phyloP scores from a whole-genome alignment of 306 rosid species.

The Quercus bicolor region DNA sequence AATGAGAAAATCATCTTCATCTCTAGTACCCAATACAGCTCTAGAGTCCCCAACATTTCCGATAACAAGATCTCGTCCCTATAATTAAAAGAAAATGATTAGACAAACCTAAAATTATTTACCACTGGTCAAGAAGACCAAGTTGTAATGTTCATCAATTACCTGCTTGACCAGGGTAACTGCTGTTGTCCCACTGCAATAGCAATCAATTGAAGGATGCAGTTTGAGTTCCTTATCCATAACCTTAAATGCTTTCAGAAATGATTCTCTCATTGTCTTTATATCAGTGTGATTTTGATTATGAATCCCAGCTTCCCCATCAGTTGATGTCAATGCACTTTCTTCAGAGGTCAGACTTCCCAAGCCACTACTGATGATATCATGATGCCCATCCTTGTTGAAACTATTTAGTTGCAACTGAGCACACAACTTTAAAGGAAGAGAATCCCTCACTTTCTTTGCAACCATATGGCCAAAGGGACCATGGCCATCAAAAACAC shows the following conservation, averaged over 20 bases:
- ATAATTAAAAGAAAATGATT: background rate
- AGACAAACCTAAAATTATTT: background rate
- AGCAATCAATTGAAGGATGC: conserved; percentile 55
- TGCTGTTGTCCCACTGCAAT: conserved; percentile 81
- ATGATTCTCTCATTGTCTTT: conserved; percentile 39
- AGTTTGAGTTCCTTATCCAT: conserved; percentile 80
- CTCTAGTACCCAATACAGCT: conserved; percentile 71
- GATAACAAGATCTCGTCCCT: conserved; percentile 65
- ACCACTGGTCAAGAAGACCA: background rate
- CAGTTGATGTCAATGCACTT: conserved; percentile 27
- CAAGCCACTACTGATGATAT: conserved; percentile 21
- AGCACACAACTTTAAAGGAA: conserved; percentile 64
- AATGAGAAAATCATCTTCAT: conserved; percentile 35
- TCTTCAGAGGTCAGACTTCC: conserved; percentile 33
- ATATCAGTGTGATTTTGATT: conserved; percentile 26
- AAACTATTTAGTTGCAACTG: conserved; percentile 44
- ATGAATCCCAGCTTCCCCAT: conserved; percentile 21
- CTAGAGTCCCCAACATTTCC: conserved; percentile 69
- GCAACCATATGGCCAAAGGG: conserved; percentile 79
- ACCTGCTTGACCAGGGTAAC: conserved; percentile 76
- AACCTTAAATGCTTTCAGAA: conserved; percentile 59
- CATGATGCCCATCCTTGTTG: conserved; percentile 25
- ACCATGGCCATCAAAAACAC: conserved; percentile 97
- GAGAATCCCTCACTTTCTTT: conserved; percentile 72
- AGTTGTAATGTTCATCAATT: conserved; percentile 2